Conservation (phyloP, 83 land plant species). For the Isoetes engelmannii region DNA sequence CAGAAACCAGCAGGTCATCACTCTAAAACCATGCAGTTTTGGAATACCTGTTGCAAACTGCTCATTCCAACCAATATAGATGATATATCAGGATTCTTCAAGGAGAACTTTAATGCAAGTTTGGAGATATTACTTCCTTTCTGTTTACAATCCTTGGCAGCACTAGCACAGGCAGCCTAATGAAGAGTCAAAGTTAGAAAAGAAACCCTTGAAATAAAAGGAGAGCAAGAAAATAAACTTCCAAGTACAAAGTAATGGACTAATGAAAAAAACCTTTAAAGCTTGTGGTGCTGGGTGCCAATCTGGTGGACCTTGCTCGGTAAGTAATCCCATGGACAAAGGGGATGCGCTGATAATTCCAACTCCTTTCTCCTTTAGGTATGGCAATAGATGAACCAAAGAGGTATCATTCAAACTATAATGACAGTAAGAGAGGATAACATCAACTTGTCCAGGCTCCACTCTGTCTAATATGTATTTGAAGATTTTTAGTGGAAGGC, state of each 20-base stretch:
- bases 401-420: conserved; percentile 77
- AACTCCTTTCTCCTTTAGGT: conserved; percentile 87
- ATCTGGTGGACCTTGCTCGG: conserved; percentile 75
- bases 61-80: conserved; percentile 89
- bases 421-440: conserved; percentile 89
- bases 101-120: conserved; percentile 71
- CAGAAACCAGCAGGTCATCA: not conserved
- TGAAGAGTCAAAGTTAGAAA: not conserved
- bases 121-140: conserved; percentile 79
- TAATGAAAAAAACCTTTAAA: conserved; percentile 49
- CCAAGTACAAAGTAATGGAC: not conserved
- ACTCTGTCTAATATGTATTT: conserved; percentile 82
- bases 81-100: conserved; percentile 64
- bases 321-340: conserved; percentile 91
- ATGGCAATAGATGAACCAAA: conserved; percentile 71
- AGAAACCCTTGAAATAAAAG: not conserved
- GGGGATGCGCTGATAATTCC: conserved; percentile 93
- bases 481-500: conserved; percentile 67
- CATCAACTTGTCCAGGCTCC: conserved; percentile 83
- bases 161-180: conserved; percentile 74
- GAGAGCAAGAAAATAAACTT: conserved; percentile 3
- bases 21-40: not conserved
- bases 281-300: conserved; percentile 96
- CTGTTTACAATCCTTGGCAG: conserved; percentile 59
- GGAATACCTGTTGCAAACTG: conserved; percentile 62